Evolutionary conservation across 2,329 filamentous ascomycete species (phyloP).

Genomic region (Colletotrichum tamarilloi): DNA sequence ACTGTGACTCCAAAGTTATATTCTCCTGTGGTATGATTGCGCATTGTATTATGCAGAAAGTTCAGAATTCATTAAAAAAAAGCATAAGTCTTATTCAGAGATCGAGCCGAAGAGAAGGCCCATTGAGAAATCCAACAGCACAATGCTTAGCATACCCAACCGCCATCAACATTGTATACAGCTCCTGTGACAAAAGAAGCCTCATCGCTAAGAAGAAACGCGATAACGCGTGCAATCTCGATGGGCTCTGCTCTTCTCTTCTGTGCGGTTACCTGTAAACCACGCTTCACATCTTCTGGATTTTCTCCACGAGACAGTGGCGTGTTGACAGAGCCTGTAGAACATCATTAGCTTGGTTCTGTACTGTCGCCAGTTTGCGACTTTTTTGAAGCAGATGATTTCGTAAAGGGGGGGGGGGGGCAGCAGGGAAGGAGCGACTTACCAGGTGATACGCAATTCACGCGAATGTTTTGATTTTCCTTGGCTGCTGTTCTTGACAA

Average conservation of each 20-base stretch:
- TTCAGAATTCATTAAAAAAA: background rate
- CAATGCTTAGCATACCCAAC: slow-evolving; percentile 33
- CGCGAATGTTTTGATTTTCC: slow-evolving; percentile 35
- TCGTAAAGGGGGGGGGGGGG: slow-evolving; percentile 29
- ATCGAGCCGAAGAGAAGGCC: background rate
- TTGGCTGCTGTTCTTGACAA: slow-evolving; percentile 49
- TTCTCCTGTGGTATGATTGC: background rate
- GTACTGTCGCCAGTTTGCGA: background rate
- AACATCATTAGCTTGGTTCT: background rate
- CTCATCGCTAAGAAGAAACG: slow-evolving; percentile 44
- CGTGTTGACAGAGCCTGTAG: background rate
- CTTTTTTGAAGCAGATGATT: background rate
- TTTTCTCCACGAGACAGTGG: background rate
- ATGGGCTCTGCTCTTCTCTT: slow-evolving; percentile 40
- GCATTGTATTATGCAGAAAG: background rate
- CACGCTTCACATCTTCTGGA: slow-evolving; percentile 30
- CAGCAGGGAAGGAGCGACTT: background rate
- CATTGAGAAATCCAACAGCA: background rate
- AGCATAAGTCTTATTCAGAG: background rate
- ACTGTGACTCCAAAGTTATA: accelerated
- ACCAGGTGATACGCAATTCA: background rate
- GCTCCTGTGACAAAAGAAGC: slow-evolving; percentile 42
- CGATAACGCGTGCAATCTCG: slow-evolving; percentile 42
- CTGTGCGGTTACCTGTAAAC: slow-evolving; percentile 34
- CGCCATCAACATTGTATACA: slow-evolving; percentile 41